Evolutionary conservation across 2,329 filamentous ascomycete genomes (phyloP).

Genomic region (Cytospora paraplurivora): DNA sequence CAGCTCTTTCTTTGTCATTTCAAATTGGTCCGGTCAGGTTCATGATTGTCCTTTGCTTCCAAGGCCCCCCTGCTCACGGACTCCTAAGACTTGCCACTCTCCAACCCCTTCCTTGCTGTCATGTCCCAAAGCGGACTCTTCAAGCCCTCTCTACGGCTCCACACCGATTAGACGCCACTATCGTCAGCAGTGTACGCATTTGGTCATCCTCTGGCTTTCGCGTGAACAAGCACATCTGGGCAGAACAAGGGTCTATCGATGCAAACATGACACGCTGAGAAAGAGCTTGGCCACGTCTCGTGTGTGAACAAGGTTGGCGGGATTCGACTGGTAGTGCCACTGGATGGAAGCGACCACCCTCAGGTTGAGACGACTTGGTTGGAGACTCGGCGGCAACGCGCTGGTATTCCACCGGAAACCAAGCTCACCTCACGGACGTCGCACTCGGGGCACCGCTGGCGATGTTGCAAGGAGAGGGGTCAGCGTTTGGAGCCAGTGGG

Average conservation of each 20-base stretch:
- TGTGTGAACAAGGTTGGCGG: slow-evolving; percentile 33
- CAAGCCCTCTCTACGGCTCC: slow-evolving; percentile 39
- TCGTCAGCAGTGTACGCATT: slow-evolving; percentile 29
- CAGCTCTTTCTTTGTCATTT: slow-evolving; percentile 39
- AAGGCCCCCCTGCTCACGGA: slow-evolving; percentile 35
- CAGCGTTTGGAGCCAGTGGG: slow-evolving; percentile 41
- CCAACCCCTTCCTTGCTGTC: slow-evolving; percentile 36
- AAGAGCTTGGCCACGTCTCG: slow-evolving; percentile 31
- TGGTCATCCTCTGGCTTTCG: slow-evolving; percentile 26
- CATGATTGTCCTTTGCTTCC: slow-evolving; percentile 28
- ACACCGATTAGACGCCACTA: slow-evolving; percentile 27
- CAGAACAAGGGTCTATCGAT: slow-evolving; percentile 33
- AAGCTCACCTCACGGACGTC: slow-evolving; percentile 27
- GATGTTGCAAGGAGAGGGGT: slow-evolving; percentile 20
- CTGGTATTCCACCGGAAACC: slow-evolving; percentile 19
- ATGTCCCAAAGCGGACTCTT: slow-evolving; percentile 45
- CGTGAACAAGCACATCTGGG: slow-evolving; percentile 27
- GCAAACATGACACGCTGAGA: slow-evolving; percentile 31
- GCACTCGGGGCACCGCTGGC: slow-evolving; percentile 15
- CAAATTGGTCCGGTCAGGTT: slow-evolving; percentile 36
- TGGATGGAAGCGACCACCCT: slow-evolving; percentile 13
- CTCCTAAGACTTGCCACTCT: slow-evolving; percentile 40
- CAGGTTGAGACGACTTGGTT: slow-evolving; percentile 26
- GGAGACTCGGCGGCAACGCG: slow-evolving; percentile 19
- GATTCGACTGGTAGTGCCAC: slow-evolving; percentile 36